Evolutionary conservation across 176 grass and related monocot genomes (phyloP).

Genomic region (Bothriochloa decipiens): DNA sequence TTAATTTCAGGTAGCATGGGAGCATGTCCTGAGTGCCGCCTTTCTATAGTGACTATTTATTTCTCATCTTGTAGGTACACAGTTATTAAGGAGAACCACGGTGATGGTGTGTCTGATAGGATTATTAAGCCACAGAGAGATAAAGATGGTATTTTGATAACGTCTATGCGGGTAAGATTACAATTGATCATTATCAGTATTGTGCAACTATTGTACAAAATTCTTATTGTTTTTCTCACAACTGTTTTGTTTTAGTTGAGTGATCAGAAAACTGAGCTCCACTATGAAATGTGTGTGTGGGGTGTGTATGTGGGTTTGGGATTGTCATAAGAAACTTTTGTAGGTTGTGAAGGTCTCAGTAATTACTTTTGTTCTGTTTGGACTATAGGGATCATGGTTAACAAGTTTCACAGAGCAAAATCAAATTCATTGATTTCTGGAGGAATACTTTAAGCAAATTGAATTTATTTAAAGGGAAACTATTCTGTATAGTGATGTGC

Average conservation of each 20-base stretch:
- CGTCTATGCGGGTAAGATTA: constrained; percentile 74
- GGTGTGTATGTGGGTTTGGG: too few relatives aligned
- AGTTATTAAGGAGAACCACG: constrained; percentile 61
- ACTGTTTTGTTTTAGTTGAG: constrained; percentile 16
- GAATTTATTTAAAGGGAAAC: not conserved
- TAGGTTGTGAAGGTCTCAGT: constrained; percentile 1
- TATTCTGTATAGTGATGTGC: not conserved
- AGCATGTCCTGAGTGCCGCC: not conserved
- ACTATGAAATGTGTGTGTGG: not conserved
- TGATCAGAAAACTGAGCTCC: not conserved
- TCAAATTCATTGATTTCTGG: not conserved
- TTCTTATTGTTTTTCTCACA: not conserved
- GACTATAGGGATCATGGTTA: not conserved
- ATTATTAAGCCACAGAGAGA: constrained; percentile 70
- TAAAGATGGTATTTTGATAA: constrained; percentile 58
- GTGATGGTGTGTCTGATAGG: constrained; percentile 58
- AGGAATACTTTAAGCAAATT: constrained; percentile 14
- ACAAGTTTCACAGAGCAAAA: not conserved
- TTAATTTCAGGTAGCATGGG: constrained; percentile 27
- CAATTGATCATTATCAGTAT: constrained; percentile 12
- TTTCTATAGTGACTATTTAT: constrained; percentile 27
- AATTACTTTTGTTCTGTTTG: not conserved
- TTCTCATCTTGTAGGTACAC: constrained; percentile 64
- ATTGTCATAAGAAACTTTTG: constrained; percentile 6
- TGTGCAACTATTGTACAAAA: constrained; percentile 36